These are phyloP conservation scores for Boletus patriciae DNA, from an alignment of 768 basidiomycete species.

Conservation along the genomic window DNA sequence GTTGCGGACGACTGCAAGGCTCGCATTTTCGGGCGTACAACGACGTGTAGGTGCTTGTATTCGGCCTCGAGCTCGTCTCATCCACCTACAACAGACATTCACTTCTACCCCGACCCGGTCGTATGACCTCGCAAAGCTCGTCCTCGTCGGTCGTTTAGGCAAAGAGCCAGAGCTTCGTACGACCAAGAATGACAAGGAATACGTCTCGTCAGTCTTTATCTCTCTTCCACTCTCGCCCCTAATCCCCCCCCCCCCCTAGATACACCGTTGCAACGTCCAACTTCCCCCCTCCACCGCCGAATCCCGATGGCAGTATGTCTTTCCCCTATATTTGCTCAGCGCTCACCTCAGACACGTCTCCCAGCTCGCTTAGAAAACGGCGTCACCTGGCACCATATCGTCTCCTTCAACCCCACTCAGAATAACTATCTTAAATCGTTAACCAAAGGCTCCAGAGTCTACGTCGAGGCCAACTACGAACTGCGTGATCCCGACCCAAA, in stretches of 20 bases:
- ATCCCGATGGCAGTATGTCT: constrained; percentile 60
- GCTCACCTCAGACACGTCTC: neutral
- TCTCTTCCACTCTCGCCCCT: neutral
- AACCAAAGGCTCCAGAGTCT: constrained; percentile 72
- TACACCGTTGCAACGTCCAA: constrained; percentile 78
- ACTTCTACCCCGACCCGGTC: constrained; percentile 55
- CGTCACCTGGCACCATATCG: constrained; percentile 73
- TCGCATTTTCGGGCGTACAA: constrained; percentile 39
- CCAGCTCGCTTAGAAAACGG: constrained; percentile 53
- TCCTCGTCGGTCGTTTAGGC: constrained; percentile 71
- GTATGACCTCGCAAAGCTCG: constrained; percentile 71
- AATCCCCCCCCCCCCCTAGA: constrained; percentile 38
- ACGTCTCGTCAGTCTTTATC: constrained; percentile 54
- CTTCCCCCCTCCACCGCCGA: constrained; percentile 54
- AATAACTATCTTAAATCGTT: constrained; percentile 66
- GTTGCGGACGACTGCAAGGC: constrained; percentile 50
- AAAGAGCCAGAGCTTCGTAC: constrained; percentile 68
- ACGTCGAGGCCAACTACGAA: constrained; percentile 78
- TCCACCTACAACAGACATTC: constrained; percentile 49
- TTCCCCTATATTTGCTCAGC: neutral
- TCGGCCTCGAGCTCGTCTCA: neutral
- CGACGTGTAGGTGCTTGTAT: constrained; percentile 47
- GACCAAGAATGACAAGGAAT: constrained; percentile 78
- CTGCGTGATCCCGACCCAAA: constrained; percentile 67
- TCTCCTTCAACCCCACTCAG: constrained; percentile 66